Conservation (phyloP, 441 rosid genomes). For the Populus hybrid region DNA sequence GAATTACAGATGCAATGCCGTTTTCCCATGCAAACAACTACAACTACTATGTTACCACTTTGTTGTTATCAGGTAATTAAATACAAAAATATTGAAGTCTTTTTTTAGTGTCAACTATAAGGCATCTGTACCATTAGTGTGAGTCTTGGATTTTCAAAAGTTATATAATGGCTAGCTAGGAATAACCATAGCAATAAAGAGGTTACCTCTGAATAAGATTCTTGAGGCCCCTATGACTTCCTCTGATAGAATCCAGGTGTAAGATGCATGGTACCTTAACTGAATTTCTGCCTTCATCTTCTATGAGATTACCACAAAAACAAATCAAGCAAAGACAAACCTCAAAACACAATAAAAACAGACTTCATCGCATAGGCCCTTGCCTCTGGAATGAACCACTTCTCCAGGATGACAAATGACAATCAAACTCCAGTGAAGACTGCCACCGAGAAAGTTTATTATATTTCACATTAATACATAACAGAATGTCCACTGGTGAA, state of each 20-base stretch:
- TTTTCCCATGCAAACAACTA: background rate
- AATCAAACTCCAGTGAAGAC: conserved; percentile 89
- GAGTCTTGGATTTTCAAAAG: background rate
- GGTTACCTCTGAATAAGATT: conserved; percentile 67
- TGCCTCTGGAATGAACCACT: conserved; percentile 47
- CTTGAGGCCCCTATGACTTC: conserved; percentile 76
- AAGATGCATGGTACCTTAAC: conserved; percentile 66
- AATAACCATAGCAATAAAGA: background rate
- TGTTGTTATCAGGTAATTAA: background rate
- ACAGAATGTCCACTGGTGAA: background rate
- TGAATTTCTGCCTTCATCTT: conserved; percentile 35
- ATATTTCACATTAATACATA: conserved; percentile 16
- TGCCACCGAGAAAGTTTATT: conserved; percentile 33
- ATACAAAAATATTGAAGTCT: background rate
- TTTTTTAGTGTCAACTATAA: background rate
- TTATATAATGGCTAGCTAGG: background rate
- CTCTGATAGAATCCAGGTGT: conserved; percentile 86
- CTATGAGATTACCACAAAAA: conserved; percentile 28
- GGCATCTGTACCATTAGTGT: background rate
- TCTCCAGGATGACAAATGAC: conserved; percentile 84
- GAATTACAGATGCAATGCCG: background rate
- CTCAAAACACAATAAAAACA: conserved; percentile 7
- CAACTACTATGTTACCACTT: background rate
- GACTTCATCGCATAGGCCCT: conserved; percentile 18
- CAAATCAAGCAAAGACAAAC: conserved; percentile 10